These are phyloP conservation scores for Tulasnella sp. DNA, from an alignment of 768 basidiomycete species.

Conservation along the genomic window DNA sequence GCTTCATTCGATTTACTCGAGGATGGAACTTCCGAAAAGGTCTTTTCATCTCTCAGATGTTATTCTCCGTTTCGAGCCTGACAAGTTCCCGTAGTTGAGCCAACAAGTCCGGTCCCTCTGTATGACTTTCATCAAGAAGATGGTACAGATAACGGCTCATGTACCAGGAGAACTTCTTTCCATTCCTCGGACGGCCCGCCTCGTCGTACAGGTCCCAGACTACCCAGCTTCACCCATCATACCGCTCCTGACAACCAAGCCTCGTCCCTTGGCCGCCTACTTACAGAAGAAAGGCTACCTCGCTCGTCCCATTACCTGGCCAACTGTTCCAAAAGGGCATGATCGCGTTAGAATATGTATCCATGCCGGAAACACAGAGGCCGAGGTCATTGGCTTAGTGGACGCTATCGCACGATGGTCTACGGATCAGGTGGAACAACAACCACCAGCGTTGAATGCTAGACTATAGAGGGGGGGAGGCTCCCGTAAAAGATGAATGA, in stretches of 20 bases:
- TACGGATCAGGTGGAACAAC: background rate
- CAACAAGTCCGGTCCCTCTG: conserved; percentile 32
- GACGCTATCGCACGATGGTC: conserved; percentile 42
- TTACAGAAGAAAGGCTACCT: conserved; percentile 54
- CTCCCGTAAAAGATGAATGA: background rate
- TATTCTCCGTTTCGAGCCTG: background rate
- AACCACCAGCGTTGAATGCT: background rate
- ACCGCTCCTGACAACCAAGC: conserved; percentile 71
- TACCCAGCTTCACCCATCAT: conserved; percentile 68
- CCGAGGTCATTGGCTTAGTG: conserved; percentile 59
- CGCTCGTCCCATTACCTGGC: conserved; percentile 75
- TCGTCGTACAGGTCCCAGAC: conserved; percentile 15
- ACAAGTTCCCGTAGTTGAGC: conserved; percentile 31
- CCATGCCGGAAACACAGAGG: conserved; percentile 65
- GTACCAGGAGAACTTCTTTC: conserved; percentile 37
- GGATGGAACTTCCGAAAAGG: conserved; percentile 59
- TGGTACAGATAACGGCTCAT: conserved; percentile 39
- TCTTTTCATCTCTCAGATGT: conserved; percentile 35
- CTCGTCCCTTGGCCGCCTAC: conserved; percentile 69
- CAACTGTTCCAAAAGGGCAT: conserved; percentile 83
- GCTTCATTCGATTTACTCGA: conserved; percentile 77
- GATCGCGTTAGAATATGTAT: conserved; percentile 87
- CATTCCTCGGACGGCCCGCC: conserved; percentile 28
- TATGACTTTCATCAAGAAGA: conserved; percentile 38
- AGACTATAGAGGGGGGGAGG: background rate